These are phyloP conservation scores for Glutinoglossum americanum DNA, from an alignment of 495 filamentous ascomycete species.

Conservation along the genomic window DNA sequence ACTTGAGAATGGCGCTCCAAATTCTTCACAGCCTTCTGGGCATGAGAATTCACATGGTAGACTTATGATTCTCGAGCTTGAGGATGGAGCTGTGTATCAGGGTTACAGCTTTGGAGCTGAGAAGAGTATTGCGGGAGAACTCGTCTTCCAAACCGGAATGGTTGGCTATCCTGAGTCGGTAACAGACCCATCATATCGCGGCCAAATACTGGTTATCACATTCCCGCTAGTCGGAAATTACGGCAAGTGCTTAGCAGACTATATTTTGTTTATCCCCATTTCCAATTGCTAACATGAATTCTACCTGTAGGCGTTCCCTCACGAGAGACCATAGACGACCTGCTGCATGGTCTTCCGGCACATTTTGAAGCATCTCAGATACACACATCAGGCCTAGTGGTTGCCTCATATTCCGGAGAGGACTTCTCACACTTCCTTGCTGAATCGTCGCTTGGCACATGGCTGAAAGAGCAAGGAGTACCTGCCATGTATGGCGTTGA, in stretches of 20 bases:
- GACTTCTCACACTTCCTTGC: constrained; percentile 89
- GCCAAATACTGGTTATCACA: constrained; percentile 78
- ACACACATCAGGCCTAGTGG: constrained; percentile 76
- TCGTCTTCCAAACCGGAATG: constrained; percentile 99
- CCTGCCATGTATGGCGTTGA: constrained; percentile 96
- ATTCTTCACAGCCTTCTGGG: no score
- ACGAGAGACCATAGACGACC: constrained; percentile 54
- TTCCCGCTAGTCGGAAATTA: constrained; percentile 89
- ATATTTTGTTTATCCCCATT: not conserved
- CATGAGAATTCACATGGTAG: no score
- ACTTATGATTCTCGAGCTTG: constrained; percentile 62
- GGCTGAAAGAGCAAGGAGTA: constrained; percentile 87
- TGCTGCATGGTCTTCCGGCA: constrained; percentile 64
- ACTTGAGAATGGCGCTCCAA: no score
- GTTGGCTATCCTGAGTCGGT: constrained; percentile 94
- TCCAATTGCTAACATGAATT: not conserved
- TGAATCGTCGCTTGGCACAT: constrained; percentile 67
- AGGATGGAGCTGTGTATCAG: constrained; percentile 73
- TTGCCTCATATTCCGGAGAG: constrained; percentile 79
- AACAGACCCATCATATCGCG: constrained; percentile 81
- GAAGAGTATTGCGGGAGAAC: constrained; percentile 80
- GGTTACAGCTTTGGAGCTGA: constrained; percentile 88
- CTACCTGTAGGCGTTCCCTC: constrained; percentile 38
- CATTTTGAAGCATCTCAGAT: constrained; percentile 84
- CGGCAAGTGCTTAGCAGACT: constrained; percentile 21